Base-by-base conservation (phyloP, 257 asterid genomes). In the Solanum ossicruentum region DNA sequence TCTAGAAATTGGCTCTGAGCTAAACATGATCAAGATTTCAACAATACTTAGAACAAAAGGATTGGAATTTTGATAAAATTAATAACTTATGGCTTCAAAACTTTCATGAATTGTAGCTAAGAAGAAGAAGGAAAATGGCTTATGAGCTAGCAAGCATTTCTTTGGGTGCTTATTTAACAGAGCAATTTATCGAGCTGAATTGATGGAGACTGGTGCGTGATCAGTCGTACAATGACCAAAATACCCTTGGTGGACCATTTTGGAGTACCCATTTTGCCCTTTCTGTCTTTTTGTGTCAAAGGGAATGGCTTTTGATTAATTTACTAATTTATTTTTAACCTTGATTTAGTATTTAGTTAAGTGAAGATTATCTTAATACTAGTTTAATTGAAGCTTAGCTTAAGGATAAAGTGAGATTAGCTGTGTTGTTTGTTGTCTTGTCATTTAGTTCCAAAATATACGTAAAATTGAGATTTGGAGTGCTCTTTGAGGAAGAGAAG, bases 1-100 rank as follows among this genome's bases (percentile, higher is more conserved):
- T 86, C 92, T 90, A 18, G 96, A 88, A 21, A 89, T 84, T 13
- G 93, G 72, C 85, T 89, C 94, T 28, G 94, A 87, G 83, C 95
- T 77, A 51, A 51, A 77, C 82, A 77, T 23, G 41, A 49, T 11
- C 32, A 71, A 71, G 78, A 39, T 69, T 39, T 2, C 4, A 36
- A 67, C 1, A 43, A 18, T 66, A 1, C 43, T 11, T 20, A 8
- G 20, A 71, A 41, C 67, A 63, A 65, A 66, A 15, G 16, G 21
- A n/a, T 65, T 28, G 2, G 4, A 12, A 5, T 26, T 65, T 15
- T 28, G 7, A 15, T 6, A 66, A 66, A 26, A n/a, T 66, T 66
- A 7, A 66, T 16, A 12, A 18, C 5, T 12, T 73, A 71, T 71
- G 26, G 41, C 32, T 73, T 73, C 81, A 73, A 73, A 21, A 12